Conservation (phyloP, 164 flowering plant species). For the Tetracentron sinense region DNA sequence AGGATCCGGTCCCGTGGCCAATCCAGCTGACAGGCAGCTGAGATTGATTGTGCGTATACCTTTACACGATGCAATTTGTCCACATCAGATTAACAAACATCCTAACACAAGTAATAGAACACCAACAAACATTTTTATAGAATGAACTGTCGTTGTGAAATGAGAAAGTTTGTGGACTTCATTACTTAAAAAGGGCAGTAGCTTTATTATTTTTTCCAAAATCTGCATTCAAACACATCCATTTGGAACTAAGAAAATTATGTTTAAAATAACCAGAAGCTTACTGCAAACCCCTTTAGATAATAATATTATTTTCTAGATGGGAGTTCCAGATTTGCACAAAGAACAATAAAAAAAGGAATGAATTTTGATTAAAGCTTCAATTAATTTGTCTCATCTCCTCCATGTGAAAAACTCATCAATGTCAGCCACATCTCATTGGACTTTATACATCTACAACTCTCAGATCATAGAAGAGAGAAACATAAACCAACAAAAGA, state of each 20-base stretch:
- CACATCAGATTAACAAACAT: neutral
- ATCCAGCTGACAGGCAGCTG: constrained; percentile 64
- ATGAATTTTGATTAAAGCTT: neutral
- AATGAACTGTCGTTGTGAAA: neutral
- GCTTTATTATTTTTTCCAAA: too few species aligned
- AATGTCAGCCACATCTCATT: too few species aligned
- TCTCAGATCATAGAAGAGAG: neutral
- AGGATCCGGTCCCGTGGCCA: constrained; percentile 72
- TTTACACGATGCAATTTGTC: constrained; percentile 12
- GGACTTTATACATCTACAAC: too few species aligned
- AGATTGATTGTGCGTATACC: constrained; percentile 70
- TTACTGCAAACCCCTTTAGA: neutral
- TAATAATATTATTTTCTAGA: neutral
- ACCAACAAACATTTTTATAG: neutral
- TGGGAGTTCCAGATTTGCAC: neutral
- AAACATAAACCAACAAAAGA: neutral
- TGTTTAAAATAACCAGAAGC: neutral
- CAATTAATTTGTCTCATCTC: neutral
- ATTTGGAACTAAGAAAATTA: constrained; percentile 2
- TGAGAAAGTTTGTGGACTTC: neutral
- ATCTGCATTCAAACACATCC: neutral
- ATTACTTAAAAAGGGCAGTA: neutral
- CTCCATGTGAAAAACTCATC: neutral
- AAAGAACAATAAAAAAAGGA: neutral
- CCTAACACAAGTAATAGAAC: neutral